Conservation (phyloP, 345 rosid species). For the Citrus maxima region DNA sequence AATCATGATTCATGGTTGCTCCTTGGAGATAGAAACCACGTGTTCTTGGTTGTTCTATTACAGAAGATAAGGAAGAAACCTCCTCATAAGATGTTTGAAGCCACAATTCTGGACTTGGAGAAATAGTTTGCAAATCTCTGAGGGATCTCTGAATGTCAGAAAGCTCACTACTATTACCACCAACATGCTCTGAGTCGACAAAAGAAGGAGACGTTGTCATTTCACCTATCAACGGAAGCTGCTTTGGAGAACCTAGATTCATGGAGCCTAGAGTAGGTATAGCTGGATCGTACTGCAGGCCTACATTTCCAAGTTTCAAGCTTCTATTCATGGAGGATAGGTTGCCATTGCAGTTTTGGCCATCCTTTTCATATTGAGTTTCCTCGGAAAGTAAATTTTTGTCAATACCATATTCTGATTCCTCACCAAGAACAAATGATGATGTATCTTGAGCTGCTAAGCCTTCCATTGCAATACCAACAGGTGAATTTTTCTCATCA, state of each 20-base stretch:
- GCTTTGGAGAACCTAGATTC: conserved; percentile 22
- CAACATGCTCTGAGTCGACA: conserved; percentile 6
- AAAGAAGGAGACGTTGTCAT: conserved; percentile 19
- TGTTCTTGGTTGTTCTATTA: conserved; percentile 18
- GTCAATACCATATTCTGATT: conserved; percentile 17
- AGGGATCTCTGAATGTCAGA: conserved; percentile 25
- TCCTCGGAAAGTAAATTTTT: conserved; percentile 22
- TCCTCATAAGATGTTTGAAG: conserved; percentile 23
- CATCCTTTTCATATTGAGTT: conserved; percentile 8
- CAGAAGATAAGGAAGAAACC: conserved; percentile 23
- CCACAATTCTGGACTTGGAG: conserved; percentile 30
- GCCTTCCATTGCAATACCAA: conserved; percentile 17
- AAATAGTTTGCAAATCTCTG: conserved; percentile 23
- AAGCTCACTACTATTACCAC: conserved; percentile 13
- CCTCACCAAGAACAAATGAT: conserved; percentile 23
- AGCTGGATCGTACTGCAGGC: conserved; percentile 18
- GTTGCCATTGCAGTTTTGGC: conserved; percentile 16
- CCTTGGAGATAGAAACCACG: conserved; percentile 25
- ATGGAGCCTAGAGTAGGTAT: conserved; percentile 4
- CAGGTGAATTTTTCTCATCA: conserved; percentile 14
- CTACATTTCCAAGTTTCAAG: conserved; percentile 21
- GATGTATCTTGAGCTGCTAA: conserved; percentile 26
- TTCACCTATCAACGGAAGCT: conserved; percentile 20
- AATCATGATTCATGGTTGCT: conserved; percentile 13
- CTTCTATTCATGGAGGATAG: conserved; percentile 16